These are phyloP conservation scores for Aegle marmelos DNA, from an alignment of 345 rosid species.

Conservation along the genomic window DNA sequence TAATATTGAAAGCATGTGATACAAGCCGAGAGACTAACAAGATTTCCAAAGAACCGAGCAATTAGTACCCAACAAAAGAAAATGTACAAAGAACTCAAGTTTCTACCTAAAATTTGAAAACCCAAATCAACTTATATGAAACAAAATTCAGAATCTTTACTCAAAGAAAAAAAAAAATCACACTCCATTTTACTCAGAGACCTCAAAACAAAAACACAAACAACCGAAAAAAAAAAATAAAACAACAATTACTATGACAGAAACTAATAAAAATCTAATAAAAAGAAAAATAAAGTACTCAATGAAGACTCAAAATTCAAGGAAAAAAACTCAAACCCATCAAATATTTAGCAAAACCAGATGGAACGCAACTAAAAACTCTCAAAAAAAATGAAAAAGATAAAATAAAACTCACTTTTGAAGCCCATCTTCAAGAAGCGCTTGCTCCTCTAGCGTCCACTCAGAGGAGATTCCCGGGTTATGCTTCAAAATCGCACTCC, in stretches of 20 bases:
- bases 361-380: not conserved
- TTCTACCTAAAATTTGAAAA: not conserved
- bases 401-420: slow-evolving; percentile 33
- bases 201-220: not conserved
- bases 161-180: not conserved
- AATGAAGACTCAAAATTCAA: not conserved
- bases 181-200: not conserved
- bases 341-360: not conserved
- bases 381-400: not conserved
- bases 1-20: not conserved
- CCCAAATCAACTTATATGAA: not conserved
- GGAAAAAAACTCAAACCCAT: not conserved
- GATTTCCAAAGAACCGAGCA: not conserved
- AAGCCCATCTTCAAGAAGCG: slow-evolving; percentile 47
- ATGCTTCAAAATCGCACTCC: slow-evolving; percentile 41
- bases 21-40: not conserved
- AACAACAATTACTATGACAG: not conserved
- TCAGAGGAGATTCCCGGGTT: slow-evolving; percentile 61
- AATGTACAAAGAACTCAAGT: not conserved
- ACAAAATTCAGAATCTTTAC: not conserved
- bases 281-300: not conserved
- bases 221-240: not conserved
- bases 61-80: not conserved
- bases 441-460: slow-evolving; percentile 56
- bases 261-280: not conserved